phyloP scores from a whole-genome alignment of 345 rosid genomes.

The Syzygium oleosum region DNA sequence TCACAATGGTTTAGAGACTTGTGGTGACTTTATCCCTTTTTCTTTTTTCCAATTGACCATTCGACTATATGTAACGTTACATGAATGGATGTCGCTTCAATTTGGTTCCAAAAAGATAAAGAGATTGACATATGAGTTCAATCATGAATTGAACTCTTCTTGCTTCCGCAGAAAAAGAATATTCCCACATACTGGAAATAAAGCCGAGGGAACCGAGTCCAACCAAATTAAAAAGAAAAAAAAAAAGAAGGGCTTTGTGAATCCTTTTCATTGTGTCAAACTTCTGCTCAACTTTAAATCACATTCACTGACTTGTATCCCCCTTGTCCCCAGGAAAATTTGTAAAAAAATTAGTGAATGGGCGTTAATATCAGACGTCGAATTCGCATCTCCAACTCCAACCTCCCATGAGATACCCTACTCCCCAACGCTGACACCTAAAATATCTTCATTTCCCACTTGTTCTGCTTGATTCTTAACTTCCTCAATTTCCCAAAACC shows the following conservation, averaged over 20 bases:
- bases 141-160: background rate
- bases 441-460: background rate
- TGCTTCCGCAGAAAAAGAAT: background rate
- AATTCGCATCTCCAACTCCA: conserved; percentile 1
- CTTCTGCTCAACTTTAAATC: background rate
- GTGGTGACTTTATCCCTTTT: background rate
- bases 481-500: background rate
- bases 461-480: background rate
- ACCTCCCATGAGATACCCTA: conserved; percentile 1
- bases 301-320: background rate
- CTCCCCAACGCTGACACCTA: background rate
- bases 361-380: background rate
- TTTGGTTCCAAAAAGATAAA: background rate
- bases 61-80: background rate
- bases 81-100: background rate
- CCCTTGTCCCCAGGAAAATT: background rate
- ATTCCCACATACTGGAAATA: background rate
- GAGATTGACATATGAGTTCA: background rate
- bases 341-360: background rate
- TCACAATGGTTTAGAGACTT: background rate
- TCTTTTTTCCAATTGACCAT: background rate
- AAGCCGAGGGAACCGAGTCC: background rate
- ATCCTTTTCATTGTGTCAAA: background rate
- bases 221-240: background rate
- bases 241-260: background rate